These are phyloP conservation scores for Moniliella sp. DNA, from an alignment of 1,284 basidiomycete genomes.

Conservation along the genomic window DNA sequence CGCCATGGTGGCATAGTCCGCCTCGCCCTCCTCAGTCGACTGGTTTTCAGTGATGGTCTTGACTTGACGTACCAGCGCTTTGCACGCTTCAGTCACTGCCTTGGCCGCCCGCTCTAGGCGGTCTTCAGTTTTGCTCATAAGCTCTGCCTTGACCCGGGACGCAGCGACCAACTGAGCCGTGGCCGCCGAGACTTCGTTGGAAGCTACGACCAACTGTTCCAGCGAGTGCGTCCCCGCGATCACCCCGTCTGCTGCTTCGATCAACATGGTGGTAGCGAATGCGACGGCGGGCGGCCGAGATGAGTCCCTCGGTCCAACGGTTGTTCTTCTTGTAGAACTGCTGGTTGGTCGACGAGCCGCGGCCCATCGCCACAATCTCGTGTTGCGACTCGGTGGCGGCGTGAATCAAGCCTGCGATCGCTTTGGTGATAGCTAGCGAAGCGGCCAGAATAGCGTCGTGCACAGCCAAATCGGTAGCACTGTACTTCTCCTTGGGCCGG, in stretches of 20 bases:
- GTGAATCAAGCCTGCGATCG: conserved; percentile 78
- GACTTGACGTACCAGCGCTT: conserved; percentile 83
- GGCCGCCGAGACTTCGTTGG: conserved; percentile 89
- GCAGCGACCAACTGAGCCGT: conserved; percentile 96
- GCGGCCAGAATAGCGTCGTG: conserved; percentile 91
- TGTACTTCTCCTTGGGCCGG: conserved; percentile 61
- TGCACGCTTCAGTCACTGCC: conserved; percentile 95
- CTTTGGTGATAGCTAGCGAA: conserved; percentile 77
- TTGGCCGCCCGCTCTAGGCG: conserved; percentile 89
- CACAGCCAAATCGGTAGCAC: conserved; percentile 71
- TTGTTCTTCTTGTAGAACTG: conserved; percentile 99
- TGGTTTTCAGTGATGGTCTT: conserved; percentile 75
- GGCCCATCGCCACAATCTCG: conserved; percentile 83
- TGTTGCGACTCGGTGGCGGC: conserved; percentile 91
- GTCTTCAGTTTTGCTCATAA: conserved; percentile 96
- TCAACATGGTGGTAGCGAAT: conserved; percentile 79
- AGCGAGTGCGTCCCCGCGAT: conserved; percentile 83
- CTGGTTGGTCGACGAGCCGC: conserved; percentile 62
- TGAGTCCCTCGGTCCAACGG: conserved; percentile 95
- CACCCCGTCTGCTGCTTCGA: conserved; percentile 92
- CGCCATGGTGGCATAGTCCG: conserved; percentile 79
- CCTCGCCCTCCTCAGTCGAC: conserved; percentile 48
- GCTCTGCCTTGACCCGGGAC: conserved; percentile 84
- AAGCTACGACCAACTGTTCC: conserved; percentile 94
- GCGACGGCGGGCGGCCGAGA: conserved; percentile 94